These are phyloP conservation scores for Pythium phragmiticola DNA, from an alignment of 352 stramenopile species.

Conservation along the genomic window DNA sequence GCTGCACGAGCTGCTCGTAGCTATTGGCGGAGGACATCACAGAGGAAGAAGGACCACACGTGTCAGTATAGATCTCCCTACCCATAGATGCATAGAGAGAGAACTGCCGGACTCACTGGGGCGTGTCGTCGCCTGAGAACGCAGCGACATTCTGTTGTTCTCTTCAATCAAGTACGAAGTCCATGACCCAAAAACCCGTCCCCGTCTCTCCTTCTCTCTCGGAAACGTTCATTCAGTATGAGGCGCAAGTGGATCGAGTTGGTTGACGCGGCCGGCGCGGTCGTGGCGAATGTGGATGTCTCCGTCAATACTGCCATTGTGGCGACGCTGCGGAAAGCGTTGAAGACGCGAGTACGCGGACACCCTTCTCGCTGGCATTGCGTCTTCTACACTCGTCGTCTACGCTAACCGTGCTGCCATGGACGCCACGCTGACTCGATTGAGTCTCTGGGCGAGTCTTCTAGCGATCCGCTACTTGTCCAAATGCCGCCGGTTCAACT, in stretches of 20 bases:
- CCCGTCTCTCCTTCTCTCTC: too few species aligned
- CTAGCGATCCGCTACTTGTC: not conserved
- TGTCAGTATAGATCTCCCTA: not conserved
- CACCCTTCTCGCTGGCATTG: too few species aligned
- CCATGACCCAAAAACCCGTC: too few species aligned
- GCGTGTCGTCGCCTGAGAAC: conserved; percentile 83
- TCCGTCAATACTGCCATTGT: too few species aligned
- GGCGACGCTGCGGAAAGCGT: too few species aligned
- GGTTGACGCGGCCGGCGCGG: too few species aligned
- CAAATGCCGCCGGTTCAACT: not conserved
- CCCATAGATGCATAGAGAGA: not conserved
- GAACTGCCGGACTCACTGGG: conserved; percentile 39
- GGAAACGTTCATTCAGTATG: too few species aligned
- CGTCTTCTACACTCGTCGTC: not conserved
- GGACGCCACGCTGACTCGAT: not conserved
- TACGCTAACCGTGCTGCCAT: not conserved
- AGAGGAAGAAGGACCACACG: not conserved
- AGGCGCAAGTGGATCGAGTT: not conserved
- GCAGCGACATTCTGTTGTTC: not conserved
- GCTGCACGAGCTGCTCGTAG: conserved; percentile 76
- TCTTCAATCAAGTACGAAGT: too few species aligned
- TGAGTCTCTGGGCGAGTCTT: not conserved
- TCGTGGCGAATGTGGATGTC: too few species aligned
- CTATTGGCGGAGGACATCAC: conserved; percentile 15
- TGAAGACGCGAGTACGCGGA: too few species aligned